Evolutionary conservation across 768 basidiomycete species (phyloP), one percentile per base, ranked within the genome.

Genomic region (Obba rivulosa): DNA sequence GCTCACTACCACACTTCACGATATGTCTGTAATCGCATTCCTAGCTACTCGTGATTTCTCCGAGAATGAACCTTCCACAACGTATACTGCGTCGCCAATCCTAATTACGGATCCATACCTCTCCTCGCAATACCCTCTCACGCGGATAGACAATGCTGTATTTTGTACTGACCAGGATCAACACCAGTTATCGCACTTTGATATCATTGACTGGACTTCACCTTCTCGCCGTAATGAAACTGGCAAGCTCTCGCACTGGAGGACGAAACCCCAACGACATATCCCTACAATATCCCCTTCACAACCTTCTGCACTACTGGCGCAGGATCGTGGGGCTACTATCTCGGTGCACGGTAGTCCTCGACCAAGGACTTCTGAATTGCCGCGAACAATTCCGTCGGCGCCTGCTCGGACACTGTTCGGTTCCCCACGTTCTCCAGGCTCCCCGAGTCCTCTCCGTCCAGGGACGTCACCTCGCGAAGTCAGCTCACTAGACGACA

Each of bases 21-120:
- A 87, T 40, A 10, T 86, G 1, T 83, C 84, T 14, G 57, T 78
- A 9, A 83, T 87, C 53, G 69, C 71, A 10, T 77, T 85, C 57
- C 42, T 59, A 8, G 42, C 54, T 25, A 53, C 57, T 14, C 52
- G 58, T 16, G 20, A 35, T 51, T 34, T 57, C 52, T 34, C 21
- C 49, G 8, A 59, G 59, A 18, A 45, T 70, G 40, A 31, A 13
- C 28, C 28, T 7, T 31, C 28, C 13, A 7, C 28, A 31, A 31
- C 28, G 13, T 13, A 31, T 13, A 50, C 57, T 17, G 77, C 81
- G 21, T 73, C 76, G 13, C 92, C 92, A 11, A 66, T 95, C 38
- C 58, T 95, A 16, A 76, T 92, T 41, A 82, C 81, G 9, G 92
- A 94, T 58, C 74, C 73, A n/a, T 65, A 79, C 52, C 76, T 94